Conservation (phyloP, 208 protist genomes). For the Leptomonas pyrrhocoris region DNA sequence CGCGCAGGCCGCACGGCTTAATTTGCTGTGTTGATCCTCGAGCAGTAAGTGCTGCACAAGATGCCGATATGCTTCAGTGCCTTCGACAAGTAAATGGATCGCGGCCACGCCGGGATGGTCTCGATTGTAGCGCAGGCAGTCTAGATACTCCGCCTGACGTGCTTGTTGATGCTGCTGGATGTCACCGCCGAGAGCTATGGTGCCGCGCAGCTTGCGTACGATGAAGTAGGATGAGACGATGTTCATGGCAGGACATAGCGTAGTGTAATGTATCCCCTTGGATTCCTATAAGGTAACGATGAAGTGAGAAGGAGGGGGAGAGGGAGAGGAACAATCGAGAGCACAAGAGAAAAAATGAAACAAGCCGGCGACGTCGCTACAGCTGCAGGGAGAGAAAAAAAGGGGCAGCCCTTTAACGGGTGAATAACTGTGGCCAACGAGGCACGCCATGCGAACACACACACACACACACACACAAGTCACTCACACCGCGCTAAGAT, state of each 20-base stretch:
- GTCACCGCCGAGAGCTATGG: slow-evolving; percentile 57
- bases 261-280: neutral
- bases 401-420: too few relatives aligned
- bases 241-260: slow-evolving; percentile 47
- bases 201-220: slow-evolving; percentile 65
- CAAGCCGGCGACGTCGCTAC: too few relatives aligned
- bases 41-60: slow-evolving; percentile 46
- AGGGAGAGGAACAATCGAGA: too few relatives aligned
- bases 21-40: slow-evolving; percentile 1
- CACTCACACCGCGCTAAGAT: too few relatives aligned
- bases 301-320: too few relatives aligned
- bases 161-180: slow-evolving; percentile 24
- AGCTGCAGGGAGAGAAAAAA: too few relatives aligned
- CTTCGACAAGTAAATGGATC: slow-evolving; percentile 76
- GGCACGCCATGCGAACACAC: neutral
- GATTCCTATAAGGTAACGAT: too few relatives aligned
- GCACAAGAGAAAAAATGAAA: too few relatives aligned
- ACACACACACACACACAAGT: neutral
- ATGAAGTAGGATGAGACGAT: slow-evolving; percentile 82
- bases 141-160: slow-evolving; percentile 77
- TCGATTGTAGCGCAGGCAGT: slow-evolving; percentile 61
- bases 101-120: slow-evolving; percentile 51
- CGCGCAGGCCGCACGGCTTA: neutral
- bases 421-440: neutral
- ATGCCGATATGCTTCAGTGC: slow-evolving; percentile 54